phyloP scores from a whole-genome alignment of 2,329 filamentous ascomycete species.

The Trichoderma pleuroti region DNA sequence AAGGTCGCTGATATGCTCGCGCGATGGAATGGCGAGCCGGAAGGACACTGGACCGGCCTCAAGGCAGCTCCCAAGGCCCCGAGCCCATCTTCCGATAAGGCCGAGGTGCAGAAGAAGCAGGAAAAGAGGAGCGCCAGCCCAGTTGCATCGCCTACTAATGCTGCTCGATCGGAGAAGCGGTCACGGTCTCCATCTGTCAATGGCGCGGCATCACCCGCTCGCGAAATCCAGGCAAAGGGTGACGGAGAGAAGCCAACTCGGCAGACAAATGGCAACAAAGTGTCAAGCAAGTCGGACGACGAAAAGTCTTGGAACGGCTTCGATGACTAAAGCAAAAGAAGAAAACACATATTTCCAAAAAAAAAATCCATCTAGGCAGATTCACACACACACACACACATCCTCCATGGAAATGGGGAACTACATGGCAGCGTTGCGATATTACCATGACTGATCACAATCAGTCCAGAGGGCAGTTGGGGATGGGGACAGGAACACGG shows the following conservation, averaged over 20 bases:
- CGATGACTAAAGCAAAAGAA: conserved; percentile 31
- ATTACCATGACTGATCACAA: not conserved
- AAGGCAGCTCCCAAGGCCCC: conserved; percentile 22
- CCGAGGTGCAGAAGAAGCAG: conserved; percentile 17
- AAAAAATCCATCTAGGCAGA: not conserved
- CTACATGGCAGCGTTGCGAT: not conserved
- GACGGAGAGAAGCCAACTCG: conserved; percentile 22
- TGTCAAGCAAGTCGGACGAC: conserved; percentile 32
- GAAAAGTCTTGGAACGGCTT: conserved; percentile 45
- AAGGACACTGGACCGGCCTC: conserved; percentile 26
- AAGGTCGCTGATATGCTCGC: conserved; percentile 55
- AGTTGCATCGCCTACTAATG: not conserved
- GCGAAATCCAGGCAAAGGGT: conserved; percentile 30
- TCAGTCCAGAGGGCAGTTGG: not conserved
- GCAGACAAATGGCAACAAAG: conserved; percentile 10
- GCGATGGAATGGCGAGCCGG: conserved; percentile 40
- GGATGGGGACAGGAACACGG: not conserved
- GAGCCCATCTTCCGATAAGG: conserved; percentile 25
- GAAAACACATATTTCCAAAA: not conserved
- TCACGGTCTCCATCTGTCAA: conserved; percentile 29
- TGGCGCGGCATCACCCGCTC: conserved; percentile 27
- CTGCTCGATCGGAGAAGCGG: conserved; percentile 29
- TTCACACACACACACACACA: not conserved
- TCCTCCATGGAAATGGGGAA: not conserved
- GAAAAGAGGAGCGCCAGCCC: conserved; percentile 20